A percentile compares a stretch with the other conserved stretches of the same genome.
Conservation (phyloP, 2,329 filamentous ascomycete genomes). For the Botrytis galanthina region DNA sequence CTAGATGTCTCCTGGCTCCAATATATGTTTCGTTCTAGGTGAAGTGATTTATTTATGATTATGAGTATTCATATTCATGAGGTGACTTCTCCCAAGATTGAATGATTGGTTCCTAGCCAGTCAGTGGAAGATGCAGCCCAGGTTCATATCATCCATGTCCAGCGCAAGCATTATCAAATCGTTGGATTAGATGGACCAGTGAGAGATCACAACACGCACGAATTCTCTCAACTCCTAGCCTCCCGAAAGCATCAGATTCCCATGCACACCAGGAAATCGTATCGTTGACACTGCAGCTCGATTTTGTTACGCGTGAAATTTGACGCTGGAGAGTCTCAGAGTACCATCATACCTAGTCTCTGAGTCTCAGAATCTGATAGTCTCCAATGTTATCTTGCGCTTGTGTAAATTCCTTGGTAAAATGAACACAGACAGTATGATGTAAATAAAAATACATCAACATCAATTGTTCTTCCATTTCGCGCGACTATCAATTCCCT, state of each 20-base stretch:
- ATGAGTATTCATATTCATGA: too few species aligned
- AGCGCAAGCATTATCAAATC: conserved; percentile 9
- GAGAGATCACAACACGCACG: not conserved
- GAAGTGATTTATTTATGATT: not conserved
- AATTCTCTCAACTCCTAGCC: not conserved
- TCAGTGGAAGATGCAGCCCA: not conserved
- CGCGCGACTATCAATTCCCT: not conserved
- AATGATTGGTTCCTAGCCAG: not conserved
- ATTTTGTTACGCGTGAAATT: not conserved
- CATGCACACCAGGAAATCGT: not conserved
- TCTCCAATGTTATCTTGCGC: not conserved
- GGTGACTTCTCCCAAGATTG: not conserved
- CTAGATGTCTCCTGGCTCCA: not conserved
- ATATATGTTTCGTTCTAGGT: not conserved
- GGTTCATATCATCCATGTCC: not conserved
- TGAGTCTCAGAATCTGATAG: not conserved
- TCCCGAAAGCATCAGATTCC: not conserved
- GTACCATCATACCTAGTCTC: not conserved
- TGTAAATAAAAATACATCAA: not conserved
- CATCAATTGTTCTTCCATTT: not conserved
- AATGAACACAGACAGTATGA: not conserved
- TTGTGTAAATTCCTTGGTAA: not conserved
- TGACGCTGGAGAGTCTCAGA: conserved; percentile 8
- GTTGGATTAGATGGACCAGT: not conserved
- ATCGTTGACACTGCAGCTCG: not conserved